Conservation (phyloP, 345 rosid species). For the Syzygium jambos region DNA sequence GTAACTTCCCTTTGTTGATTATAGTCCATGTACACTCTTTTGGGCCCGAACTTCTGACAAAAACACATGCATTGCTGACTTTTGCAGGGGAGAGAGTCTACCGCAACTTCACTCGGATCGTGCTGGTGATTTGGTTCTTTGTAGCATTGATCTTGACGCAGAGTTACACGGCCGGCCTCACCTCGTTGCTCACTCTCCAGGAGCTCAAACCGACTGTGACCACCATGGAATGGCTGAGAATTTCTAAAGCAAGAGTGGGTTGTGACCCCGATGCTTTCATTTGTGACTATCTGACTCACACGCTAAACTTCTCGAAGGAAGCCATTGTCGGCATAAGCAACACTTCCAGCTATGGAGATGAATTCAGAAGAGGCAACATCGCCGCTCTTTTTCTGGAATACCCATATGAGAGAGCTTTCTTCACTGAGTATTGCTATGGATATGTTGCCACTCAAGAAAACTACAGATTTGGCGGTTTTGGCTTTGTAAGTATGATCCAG, state of each 20-base stretch:
- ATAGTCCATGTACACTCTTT: not conserved
- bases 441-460: slow-evolving; percentile 10
- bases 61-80: not conserved
- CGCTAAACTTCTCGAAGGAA: slow-evolving; percentile 11
- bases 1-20: not conserved
- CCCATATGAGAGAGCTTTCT: slow-evolving; percentile 39
- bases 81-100: slow-evolving; percentile 33
- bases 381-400: slow-evolving; percentile 45
- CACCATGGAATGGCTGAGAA: slow-evolving; percentile 20
- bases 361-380: slow-evolving; percentile 17
- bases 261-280: slow-evolving; percentile 45
- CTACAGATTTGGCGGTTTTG: slow-evolving; percentile 49
- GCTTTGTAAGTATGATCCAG: slow-evolving; percentile 30
- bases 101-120: slow-evolving; percentile 33
- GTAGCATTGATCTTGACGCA: slow-evolving; percentile 45
- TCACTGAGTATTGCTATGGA: slow-evolving; percentile 22
- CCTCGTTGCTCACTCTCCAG: slow-evolving; percentile 47
- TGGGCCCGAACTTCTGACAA: not conserved
- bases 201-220: slow-evolving; percentile 21
- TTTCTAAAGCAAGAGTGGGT: slow-evolving; percentile 27
- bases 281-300: slow-evolving; percentile 17
- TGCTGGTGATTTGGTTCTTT: slow-evolving; percentile 47
- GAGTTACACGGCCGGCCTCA: slow-evolving; percentile 54
- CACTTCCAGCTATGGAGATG: slow-evolving; percentile 11
- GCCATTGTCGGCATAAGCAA: slow-evolving; percentile 6